These are phyloP conservation scores for Silene uniflora DNA, from an alignment of 148 eudicot genomes.

Conservation along the genomic window DNA sequence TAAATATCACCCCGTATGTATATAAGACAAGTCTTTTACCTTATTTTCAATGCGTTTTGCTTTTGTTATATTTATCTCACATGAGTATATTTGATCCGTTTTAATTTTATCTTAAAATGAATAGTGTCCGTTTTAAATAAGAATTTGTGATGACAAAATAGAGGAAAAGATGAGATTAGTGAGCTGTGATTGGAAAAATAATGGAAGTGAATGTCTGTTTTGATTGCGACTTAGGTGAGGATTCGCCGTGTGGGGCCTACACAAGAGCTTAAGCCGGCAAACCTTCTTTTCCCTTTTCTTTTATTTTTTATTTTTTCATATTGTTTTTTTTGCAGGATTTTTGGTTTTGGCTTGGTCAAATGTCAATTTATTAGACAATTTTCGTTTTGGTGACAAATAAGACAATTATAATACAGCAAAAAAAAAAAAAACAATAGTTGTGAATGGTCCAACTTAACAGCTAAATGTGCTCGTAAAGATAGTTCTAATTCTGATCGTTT, in stretches of 20 bases:
- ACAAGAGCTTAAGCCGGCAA: background rate
- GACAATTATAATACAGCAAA: background rate
- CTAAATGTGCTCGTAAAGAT: too few species aligned
- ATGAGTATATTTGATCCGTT: too few species aligned
- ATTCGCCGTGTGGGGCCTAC: constrained; percentile 33
- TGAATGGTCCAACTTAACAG: background rate
- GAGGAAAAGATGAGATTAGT: background rate
- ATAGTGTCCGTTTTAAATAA: too few species aligned
- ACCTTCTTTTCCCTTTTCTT: background rate
- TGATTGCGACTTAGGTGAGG: constrained; percentile 6
- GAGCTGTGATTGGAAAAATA: constrained; percentile 27
- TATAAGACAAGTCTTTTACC: too few species aligned
- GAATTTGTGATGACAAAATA: too few species aligned
- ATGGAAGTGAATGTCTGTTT: constrained; percentile 9
- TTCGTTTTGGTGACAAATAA: too few species aligned
- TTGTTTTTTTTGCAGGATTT: constrained; percentile 5
- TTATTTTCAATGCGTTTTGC: too few species aligned
- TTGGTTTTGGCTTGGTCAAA: background rate
- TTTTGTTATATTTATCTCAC: too few species aligned
- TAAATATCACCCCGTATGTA: too few species aligned
- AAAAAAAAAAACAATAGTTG: background rate
- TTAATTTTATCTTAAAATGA: too few species aligned
- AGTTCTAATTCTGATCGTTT: too few species aligned
- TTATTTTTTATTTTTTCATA: background rate
- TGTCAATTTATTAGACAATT: background rate